A percentile compares a stretch with the other conserved stretches of the same genome.
Evolutionary conservation across 306 rosid species (phyloP).

Genomic region (Vigna mungo): DNA sequence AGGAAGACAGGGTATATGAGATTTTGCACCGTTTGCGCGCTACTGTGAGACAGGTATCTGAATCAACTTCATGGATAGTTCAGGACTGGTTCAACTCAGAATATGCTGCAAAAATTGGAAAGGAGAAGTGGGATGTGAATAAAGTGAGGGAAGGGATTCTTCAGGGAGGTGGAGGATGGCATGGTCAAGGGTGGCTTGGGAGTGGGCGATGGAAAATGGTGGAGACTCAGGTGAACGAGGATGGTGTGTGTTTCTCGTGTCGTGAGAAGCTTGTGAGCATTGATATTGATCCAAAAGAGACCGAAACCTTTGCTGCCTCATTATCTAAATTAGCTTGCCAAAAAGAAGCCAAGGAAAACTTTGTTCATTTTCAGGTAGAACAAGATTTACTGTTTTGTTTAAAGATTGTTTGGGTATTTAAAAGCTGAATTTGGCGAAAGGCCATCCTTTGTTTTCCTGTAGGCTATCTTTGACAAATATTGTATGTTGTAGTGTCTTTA

Average conservation of each 20-base stretch:
- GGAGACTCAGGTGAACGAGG: conserved; percentile 67
- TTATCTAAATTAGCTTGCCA: conserved; percentile 71
- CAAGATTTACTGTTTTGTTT: conserved; percentile 41
- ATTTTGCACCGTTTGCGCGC: conserved; percentile 74
- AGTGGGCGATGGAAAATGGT: conserved; percentile 80
- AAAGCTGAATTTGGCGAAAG: conserved; percentile 40
- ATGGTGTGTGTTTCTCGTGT: conserved; percentile 70
- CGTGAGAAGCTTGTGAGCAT: conserved; percentile 76
- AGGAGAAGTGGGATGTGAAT: conserved; percentile 64
- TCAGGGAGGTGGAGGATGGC: conserved; percentile 97
- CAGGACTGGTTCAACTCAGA: conserved; percentile 79
- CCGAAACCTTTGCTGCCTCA: conserved; percentile 73
- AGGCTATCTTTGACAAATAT: conserved; percentile 29
- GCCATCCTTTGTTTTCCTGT: conserved; percentile 20
- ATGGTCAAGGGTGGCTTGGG: conserved; percentile 97
- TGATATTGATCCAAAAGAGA: conserved; percentile 89
- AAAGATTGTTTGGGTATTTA: conserved; percentile 8
- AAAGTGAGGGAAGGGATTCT: conserved; percentile 63
- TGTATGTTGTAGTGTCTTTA: conserved; percentile 14
- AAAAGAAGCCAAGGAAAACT: conserved; percentile 62
- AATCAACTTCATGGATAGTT: conserved; percentile 62
- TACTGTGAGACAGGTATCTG: conserved; percentile 79
- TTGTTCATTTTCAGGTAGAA: conserved; percentile 72
- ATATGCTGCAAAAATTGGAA: conserved; percentile 60
- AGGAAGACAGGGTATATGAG: conserved; percentile 75